Conservation (phyloP, 805 yeast species). For the Starmerella apis region DNA sequence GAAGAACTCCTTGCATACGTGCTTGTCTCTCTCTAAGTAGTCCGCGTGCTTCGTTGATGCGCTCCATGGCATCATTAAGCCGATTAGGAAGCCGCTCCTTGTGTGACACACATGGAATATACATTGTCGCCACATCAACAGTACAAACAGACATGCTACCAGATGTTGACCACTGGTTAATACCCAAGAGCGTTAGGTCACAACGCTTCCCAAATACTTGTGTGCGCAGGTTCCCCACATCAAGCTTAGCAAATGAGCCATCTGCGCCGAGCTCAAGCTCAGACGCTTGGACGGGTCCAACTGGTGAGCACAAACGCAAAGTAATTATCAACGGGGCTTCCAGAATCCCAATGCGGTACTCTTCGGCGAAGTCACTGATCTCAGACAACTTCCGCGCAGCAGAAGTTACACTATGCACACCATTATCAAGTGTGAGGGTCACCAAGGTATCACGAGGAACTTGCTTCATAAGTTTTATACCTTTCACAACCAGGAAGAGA, state of each 20-base stretch:
- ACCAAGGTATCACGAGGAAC: slow-evolving; percentile 34
- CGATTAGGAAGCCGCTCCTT: slow-evolving; percentile 48
- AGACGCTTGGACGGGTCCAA: not conserved
- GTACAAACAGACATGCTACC: slow-evolving; percentile 26
- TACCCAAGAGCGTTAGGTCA: slow-evolving; percentile 31
- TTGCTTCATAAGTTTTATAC: slow-evolving; percentile 27
- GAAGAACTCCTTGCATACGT: slow-evolving; percentile 53
- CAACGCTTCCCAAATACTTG: slow-evolving; percentile 41
- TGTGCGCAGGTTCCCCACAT: slow-evolving; percentile 40
- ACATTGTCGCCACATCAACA: slow-evolving; percentile 47
- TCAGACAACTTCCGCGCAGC: slow-evolving; percentile 35
- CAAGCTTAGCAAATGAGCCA: slow-evolving; percentile 31
- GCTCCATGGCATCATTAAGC: slow-evolving; percentile 38
- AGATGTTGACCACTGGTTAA: slow-evolving; percentile 13
- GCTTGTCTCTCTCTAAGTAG: slow-evolving; percentile 25
- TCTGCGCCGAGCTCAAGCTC: slow-evolving; percentile 13
- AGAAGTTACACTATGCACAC: slow-evolving; percentile 67
- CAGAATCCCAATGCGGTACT: slow-evolving; percentile 59
- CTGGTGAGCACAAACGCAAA: slow-evolving; percentile 41
- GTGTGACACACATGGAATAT: slow-evolving; percentile 44
- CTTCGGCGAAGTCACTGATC: slow-evolving; percentile 44
- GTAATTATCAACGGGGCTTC: slow-evolving; percentile 39
- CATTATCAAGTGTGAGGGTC: slow-evolving; percentile 56
- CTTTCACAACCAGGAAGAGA: slow-evolving; percentile 39
- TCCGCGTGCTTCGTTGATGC: slow-evolving; percentile 26